phyloP scores from a whole-genome alignment of 495 filamentous ascomycete genomes.

The Apiosordaria backusii region DNA sequence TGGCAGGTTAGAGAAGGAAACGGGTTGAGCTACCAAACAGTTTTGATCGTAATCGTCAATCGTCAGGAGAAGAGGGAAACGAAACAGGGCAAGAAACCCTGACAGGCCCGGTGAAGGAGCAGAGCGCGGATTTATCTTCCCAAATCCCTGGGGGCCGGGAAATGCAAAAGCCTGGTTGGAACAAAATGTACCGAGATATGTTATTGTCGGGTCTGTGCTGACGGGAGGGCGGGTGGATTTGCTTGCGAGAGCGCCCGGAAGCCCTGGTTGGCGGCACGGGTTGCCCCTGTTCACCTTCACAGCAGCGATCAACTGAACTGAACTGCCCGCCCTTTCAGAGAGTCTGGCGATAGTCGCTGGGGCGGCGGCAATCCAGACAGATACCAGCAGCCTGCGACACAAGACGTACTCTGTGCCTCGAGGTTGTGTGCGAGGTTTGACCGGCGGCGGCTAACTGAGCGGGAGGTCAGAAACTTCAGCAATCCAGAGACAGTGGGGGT shows the following conservation, averaged over 20 bases:
- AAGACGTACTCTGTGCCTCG: constrained; percentile 2
- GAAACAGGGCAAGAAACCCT: neutral
- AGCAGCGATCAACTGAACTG: neutral
- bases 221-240: neutral
- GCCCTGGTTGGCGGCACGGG: constrained; percentile 10
- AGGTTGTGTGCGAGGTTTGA: constrained; percentile 10
- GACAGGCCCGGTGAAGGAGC: constrained; percentile 1
- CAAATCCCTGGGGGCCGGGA: neutral
- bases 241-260: neutral
- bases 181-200: constrained; percentile 8
- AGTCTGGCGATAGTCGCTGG: neutral
- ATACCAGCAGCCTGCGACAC: constrained; percentile 7
- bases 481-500: neutral
- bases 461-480: neutral
- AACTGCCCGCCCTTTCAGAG: neutral
- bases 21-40: neutral
- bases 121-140: neutral
- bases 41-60: neutral
- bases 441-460: constrained; percentile 8
- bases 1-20: neutral
- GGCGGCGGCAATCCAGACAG: constrained; percentile 11
- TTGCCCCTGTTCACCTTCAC: neutral
- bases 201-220: constrained; percentile 9
- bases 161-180: constrained; percentile 5
- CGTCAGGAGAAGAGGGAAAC: neutral